Conservation (phyloP, 495 filamentous ascomycete genomes). For the Penicillium tannophilum region DNA sequence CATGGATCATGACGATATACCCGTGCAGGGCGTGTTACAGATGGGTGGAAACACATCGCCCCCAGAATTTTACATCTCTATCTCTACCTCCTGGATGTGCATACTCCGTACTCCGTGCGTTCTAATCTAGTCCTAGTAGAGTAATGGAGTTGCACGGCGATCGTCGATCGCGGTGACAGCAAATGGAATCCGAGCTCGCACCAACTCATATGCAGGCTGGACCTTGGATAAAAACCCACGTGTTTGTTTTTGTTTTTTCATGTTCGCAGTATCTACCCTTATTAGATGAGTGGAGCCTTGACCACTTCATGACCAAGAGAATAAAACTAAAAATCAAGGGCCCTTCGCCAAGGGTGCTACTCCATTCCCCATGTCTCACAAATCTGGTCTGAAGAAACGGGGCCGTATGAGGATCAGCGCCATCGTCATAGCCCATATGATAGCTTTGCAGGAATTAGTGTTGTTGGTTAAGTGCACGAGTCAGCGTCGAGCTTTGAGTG, state of each 20-base stretch:
- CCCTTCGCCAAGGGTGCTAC: background rate
- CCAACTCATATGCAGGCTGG: background rate
- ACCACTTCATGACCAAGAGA: background rate
- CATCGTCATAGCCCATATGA: constrained; percentile 12
- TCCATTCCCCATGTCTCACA: constrained; percentile 8
- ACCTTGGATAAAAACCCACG: background rate
- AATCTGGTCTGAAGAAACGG: constrained; percentile 2
- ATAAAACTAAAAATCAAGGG: background rate
- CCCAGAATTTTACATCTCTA: background rate
- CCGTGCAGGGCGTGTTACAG: background rate
- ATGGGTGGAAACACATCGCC: background rate
- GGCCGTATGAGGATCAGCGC: background rate
- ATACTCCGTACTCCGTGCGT: background rate
- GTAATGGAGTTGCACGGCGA: background rate
- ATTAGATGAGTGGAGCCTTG: background rate
- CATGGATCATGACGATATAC: background rate
- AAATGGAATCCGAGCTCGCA: background rate
- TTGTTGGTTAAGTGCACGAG: constrained; percentile 8
- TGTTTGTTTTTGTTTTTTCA: background rate
- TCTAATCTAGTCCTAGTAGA: background rate
- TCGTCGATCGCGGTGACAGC: constrained; percentile 5
- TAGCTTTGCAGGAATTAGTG: constrained; percentile 8
- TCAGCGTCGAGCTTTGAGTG: constrained; percentile 10
- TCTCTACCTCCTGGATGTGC: background rate
- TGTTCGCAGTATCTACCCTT: background rate